A percentile compares a stretch with the other conserved stretches of the same genome.
These are phyloP conservation scores for Naematelia aurantialba DNA, from an alignment of 768 basidiomycete genomes.

Conservation along the genomic window DNA sequence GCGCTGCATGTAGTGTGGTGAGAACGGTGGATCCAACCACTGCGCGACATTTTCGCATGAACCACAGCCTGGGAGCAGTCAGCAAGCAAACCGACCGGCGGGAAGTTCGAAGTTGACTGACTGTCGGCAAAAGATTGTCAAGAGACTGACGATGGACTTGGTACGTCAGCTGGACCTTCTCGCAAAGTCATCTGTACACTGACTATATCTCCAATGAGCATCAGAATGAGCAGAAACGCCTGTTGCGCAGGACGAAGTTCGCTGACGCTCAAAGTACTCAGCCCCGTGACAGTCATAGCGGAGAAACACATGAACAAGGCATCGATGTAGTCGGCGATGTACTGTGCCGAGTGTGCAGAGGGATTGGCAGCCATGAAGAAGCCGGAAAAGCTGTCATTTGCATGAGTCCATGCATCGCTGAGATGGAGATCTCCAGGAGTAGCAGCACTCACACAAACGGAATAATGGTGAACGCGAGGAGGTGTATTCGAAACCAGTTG, in stretches of 20 bases:
- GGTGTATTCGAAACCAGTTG: conserved; percentile 16
- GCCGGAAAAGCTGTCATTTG: conserved; percentile 9
- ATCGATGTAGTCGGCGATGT: conserved; percentile 19
- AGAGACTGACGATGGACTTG: conserved; percentile 7
- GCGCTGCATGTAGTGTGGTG: not conserved
- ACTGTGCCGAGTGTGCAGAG: not conserved
- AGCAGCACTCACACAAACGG: conserved; percentile 12
- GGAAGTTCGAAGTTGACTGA: not conserved
- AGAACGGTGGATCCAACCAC: conserved; percentile 2
- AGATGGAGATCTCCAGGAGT: not conserved
- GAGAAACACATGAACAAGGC: conserved; percentile 23
- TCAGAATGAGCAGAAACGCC: conserved; percentile 20
- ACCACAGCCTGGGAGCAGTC: not conserved
- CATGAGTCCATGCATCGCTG: not conserved
- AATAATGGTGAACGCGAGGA: conserved; percentile 14
- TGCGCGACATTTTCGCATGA: not conserved
- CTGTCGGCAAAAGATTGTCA: conserved; percentile 11
- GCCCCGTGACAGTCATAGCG: conserved; percentile 13
- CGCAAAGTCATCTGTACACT: not conserved
- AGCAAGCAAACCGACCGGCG: not conserved
- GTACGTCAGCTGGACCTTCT: not conserved
- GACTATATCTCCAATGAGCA: conserved; percentile 16
- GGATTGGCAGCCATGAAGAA: conserved; percentile 27
- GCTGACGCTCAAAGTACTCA: conserved; percentile 14
- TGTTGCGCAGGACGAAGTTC: conserved; percentile 18